Percentiles rank a stretch among this genome's conserved stretches.
phyloP scores from a whole-genome alignment of 2,329 filamentous ascomycete species.

The Fusarium denticulatum region DNA sequence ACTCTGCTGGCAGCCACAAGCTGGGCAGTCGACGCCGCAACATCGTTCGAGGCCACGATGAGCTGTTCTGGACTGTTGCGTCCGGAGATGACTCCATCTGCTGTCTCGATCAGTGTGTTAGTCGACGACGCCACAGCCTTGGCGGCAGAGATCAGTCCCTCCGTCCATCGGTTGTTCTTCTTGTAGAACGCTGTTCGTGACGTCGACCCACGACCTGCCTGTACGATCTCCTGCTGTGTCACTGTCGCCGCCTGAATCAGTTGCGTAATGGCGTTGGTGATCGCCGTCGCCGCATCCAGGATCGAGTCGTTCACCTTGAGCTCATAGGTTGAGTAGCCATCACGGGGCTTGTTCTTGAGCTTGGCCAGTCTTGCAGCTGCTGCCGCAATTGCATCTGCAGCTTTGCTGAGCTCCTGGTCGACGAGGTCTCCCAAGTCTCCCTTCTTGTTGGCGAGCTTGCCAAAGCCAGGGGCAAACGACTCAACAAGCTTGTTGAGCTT shows the following conservation, averaged over 20 bases:
- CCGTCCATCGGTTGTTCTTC: conserved; percentile 99
- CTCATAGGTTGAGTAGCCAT: conserved; percentile 95
- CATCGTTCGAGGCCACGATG: conserved; percentile 97
- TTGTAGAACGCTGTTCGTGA: conserved; percentile 97
- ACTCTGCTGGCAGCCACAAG: conserved; percentile 94
- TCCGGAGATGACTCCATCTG: conserved; percentile 90
- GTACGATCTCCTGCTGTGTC: conserved; percentile 96
- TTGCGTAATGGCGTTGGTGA: conserved; percentile 92
- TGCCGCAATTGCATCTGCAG: conserved; percentile 93
- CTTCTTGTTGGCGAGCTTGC: conserved; percentile 79
- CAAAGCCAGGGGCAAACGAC: conserved; percentile 86
- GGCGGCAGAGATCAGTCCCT: conserved; percentile 94
- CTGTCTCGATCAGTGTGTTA: conserved; percentile 96
- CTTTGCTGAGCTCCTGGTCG: conserved; percentile 89
- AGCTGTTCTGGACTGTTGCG: conserved; percentile 96
- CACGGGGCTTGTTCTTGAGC: conserved; percentile 94
- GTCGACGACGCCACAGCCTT: conserved; percentile 95
- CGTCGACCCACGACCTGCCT: conserved; percentile 86
- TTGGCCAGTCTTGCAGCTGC: conserved; percentile 89
- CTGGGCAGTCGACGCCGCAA: conserved; percentile 95
- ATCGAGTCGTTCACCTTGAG: conserved; percentile 96
- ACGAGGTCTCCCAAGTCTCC: conserved; percentile 94
- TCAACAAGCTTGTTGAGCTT: conserved; percentile 94
- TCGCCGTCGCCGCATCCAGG: conserved; percentile 88
- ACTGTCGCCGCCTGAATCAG: conserved; percentile 94